Base-by-base conservation (phyloP, 148 eudicot genomes). In the Salicornia ramosissima region DNA sequence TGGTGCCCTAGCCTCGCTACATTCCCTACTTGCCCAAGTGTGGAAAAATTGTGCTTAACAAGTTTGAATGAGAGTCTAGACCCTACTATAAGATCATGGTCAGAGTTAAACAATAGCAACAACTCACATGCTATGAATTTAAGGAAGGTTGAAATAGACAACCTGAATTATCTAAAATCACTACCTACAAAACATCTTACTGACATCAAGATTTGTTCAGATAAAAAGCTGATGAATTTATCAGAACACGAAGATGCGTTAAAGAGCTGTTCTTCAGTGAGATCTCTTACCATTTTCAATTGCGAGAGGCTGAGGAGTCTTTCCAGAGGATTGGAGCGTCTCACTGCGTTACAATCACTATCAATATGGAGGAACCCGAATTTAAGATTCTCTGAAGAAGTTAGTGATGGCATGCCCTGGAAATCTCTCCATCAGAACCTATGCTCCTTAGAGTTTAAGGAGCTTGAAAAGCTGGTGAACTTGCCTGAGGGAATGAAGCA, bases 341-440 rank as follows among this genome's bases (percentile, higher is more conserved):
- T 65, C 53, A 57, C 60, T 57, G 42, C 61, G 29, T 49, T 76
- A 36, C 33, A 76, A 65, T 1, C 45, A 6, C 58, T 76, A n/a
- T 0, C 0, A 12, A 29, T 67, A 28, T 2, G 4, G 0, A 4
- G 16, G 12, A 19, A 12, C 15, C 0, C 13, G 15, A 18, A 46
- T n/a, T 9, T 14, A 0, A 30, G 3, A 2, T n/a, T n/a, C 8
- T 26, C 42, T 13, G 63, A 21, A 18, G 65, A 55, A 0, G 25
- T 22, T 13, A 31, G 5, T 1, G 46, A 30, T 0, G 50, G 11
- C 0, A 57, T 30, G 59, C 71, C 77, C 6, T 57, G 77, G 77
- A 45, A 7, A 49, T 30, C 59, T 59, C 33, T 74, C n/a, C 31
- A 5, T 30, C 18, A 36, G 13, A 13, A 24, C 14, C 77, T 74